Conservation (phyloP, 306 rosid species). For the Macrotyloma uniflorum region DNA sequence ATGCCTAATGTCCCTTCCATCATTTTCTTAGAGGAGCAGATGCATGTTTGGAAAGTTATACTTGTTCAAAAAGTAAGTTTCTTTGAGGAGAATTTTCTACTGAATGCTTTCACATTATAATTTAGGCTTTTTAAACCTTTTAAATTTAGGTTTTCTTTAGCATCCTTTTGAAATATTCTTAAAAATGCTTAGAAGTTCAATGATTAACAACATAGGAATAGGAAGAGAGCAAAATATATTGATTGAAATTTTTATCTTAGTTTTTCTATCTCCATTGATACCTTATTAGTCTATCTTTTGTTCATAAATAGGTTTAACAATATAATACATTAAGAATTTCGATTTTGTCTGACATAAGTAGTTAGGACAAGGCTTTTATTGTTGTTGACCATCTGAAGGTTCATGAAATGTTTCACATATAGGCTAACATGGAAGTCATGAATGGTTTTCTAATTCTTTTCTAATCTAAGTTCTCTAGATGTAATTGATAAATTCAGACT, state of each 20-base stretch:
- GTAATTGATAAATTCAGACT: not conserved
- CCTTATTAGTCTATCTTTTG: no score
- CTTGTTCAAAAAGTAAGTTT: constrained; percentile 54
- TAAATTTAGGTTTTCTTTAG: not conserved
- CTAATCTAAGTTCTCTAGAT: not conserved
- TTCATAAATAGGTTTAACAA: no score
- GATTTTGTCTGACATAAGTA: not conserved
- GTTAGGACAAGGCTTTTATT: not conserved
- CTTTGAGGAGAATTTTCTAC: not conserved
- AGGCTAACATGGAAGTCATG: not conserved
- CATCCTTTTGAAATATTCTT: not conserved
- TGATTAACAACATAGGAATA: not conserved
- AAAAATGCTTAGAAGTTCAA: no score
- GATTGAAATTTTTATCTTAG: no score
- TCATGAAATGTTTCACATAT: not conserved
- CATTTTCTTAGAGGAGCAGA: constrained; percentile 43
- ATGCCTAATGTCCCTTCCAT: not conserved
- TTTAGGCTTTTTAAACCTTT: not conserved
- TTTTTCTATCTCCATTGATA: no score
- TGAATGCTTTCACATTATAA: not conserved
- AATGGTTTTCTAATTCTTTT: not conserved
- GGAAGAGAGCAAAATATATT: not conserved
- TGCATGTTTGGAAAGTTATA: constrained; percentile 47
- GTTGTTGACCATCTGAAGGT: not conserved
- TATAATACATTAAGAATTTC: not conserved